Evolutionary conservation across 768 basidiomycete genomes (phyloP).

Genomic region (Gyrodon lividus): DNA sequence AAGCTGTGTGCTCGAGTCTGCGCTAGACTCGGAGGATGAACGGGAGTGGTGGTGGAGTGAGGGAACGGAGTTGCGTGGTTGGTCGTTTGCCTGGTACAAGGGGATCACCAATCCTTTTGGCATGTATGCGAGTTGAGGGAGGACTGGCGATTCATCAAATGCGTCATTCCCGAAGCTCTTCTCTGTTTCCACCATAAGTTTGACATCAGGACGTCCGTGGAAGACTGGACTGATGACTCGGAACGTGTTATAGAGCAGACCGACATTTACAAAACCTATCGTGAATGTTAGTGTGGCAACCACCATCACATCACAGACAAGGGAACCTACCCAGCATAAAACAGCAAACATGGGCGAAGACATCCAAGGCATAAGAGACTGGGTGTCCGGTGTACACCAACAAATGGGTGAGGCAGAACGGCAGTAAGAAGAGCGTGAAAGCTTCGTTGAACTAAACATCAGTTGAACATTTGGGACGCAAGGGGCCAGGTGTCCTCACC

Average conservation of each 20-base stretch:
- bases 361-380: constrained; percentile 45
- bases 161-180: constrained; percentile 25
- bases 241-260: constrained; percentile 68
- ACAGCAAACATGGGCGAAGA: constrained; percentile 52
- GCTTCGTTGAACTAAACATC: constrained; percentile 36
- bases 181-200: constrained; percentile 9
- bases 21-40: constrained; percentile 15
- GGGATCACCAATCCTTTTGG: neutral
- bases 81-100: neutral
- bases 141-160: constrained; percentile 20
- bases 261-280: constrained; percentile 62
- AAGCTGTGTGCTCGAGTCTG: constrained; percentile 18
- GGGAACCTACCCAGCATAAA: constrained; percentile 51
- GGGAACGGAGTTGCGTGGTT: neutral
- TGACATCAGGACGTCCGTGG: constrained; percentile 23
- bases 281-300: constrained; percentile 2
- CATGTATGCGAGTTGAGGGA: constrained; percentile 4
- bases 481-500: constrained; percentile 38
- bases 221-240: constrained; percentile 57
- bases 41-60: constrained; percentile 11
- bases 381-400: constrained; percentile 45
- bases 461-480: neutral
- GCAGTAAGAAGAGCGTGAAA: constrained; percentile 58
- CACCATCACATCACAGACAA: neutral
- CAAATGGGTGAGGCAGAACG: constrained; percentile 53